Base-by-base conservation (phyloP, 2,329 filamentous ascomycete species). In the Microsporum audouinii region DNA sequence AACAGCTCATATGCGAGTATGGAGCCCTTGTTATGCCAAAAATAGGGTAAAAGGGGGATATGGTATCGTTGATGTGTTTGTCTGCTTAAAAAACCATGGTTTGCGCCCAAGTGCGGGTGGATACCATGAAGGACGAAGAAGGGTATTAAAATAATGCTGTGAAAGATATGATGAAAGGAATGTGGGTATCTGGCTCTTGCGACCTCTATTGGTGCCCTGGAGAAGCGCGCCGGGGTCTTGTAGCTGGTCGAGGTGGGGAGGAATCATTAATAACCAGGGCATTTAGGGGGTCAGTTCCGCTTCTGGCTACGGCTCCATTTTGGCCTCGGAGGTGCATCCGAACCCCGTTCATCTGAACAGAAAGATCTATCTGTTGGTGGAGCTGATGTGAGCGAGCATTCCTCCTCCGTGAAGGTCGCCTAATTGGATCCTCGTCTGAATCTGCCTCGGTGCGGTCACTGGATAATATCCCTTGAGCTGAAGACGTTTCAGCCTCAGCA, bases 391-490 rank as follows among this genome's bases (percentile, higher is more conserved):
- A 14, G 14, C 51, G 51, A 55, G 31, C 14, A 34, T 7, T 17
- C 36, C 55, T 17, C 23, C 55, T 57, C 6, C 51, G 49, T 53
- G 58, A n/a, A 2, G 38, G 36, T 2, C 58, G 43, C 55, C 58
- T 49, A 33, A 64, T 55, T 27, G 63, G 63, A n/a, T 57, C 60
- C 33, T 63, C 62, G 1, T 63, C 62, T 14, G 58, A 57, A 10
- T 62, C 62, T 38, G 57, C 60, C 6, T 57, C 62, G 7, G 17
- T 45, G 6, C 45, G 33, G 33, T 31, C n/a, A 38, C 0, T 43
- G 8, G 34, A 41, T 43, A 31, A 14, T 29, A 57, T 57, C 23
- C 41, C 55, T 14, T 57, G 55, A 17, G 36, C 51, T 5, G 51
- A 55, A 34, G 51, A n/a, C 5, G 33, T 31, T 34, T 55, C 51